These are phyloP conservation scores for Chaetomiaceae sp. DNA, from an alignment of 2,329 filamentous ascomycete genomes.

Conservation along the genomic window DNA sequence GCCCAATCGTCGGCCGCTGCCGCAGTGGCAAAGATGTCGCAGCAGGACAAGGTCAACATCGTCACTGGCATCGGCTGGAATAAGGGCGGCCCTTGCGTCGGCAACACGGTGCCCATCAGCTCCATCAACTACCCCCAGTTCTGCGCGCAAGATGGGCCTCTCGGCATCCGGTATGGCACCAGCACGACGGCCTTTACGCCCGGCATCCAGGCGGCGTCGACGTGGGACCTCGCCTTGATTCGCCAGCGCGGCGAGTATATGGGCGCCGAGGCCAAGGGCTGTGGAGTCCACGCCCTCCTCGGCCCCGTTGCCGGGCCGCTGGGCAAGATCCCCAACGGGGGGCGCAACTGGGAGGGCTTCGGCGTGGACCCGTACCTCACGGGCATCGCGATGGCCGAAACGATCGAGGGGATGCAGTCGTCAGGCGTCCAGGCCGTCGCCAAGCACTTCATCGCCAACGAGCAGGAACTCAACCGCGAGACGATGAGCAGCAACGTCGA, in stretches of 20 bases:
- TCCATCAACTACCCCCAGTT: slow-evolving; percentile 63
- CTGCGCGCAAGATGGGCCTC: slow-evolving; percentile 75
- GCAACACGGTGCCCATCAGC: slow-evolving; percentile 53
- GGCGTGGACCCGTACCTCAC: slow-evolving; percentile 71
- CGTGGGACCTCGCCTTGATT: slow-evolving; percentile 74
- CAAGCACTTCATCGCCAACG: slow-evolving; percentile 63
- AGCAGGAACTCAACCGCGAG: slow-evolving; percentile 59
- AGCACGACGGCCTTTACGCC: slow-evolving; percentile 74
- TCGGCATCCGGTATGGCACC: slow-evolving; percentile 68
- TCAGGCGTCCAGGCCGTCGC: slow-evolving; percentile 47
- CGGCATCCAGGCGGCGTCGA: slow-evolving; percentile 71
- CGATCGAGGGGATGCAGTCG: slow-evolving; percentile 53
- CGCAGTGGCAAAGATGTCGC: no score
- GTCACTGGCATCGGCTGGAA: no score
- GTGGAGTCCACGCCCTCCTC: slow-evolving; percentile 69
- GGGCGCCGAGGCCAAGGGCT: slow-evolving; percentile 63
- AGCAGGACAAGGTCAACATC: no score
- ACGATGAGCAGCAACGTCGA: slow-evolving; percentile 54
- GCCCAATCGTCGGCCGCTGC: no score
- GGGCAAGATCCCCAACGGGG: slow-evolving; percentile 67
- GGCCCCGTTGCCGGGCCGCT: slow-evolving; percentile 70
- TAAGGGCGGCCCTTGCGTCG: slow-evolving; percentile 64
- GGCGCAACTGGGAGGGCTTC: slow-evolving; percentile 81
- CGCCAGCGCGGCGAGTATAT: slow-evolving; percentile 63
- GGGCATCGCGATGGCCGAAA: slow-evolving; percentile 58